Evolutionary conservation across 192 early-diverging fungal species (phyloP).

Genomic region (Dissophora ornata): DNA sequence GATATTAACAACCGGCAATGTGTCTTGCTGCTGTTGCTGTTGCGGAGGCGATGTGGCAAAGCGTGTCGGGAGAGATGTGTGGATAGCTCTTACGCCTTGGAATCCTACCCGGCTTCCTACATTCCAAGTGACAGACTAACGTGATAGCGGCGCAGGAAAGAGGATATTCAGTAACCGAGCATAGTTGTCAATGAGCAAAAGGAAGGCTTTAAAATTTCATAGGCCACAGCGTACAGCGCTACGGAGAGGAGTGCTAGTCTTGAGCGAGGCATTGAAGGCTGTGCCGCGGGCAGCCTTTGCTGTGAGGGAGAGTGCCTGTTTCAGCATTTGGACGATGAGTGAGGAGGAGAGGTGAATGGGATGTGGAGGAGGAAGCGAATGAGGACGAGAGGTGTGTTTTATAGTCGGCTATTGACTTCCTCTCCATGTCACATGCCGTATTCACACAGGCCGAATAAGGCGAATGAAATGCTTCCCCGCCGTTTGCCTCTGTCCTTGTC

Average conservation of each 20-base stretch:
- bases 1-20: constrained; percentile 5
- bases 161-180: background rate
- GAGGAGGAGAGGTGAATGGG: constrained; percentile 1
- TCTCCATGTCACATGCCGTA: too few relatives aligned
- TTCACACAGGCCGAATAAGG: too few relatives aligned
- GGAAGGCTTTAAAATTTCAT: too few relatives aligned
- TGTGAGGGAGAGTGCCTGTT: constrained; percentile 15
- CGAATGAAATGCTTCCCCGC: too few relatives aligned
- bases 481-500: too few relatives aligned
- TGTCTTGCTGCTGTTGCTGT: background rate
- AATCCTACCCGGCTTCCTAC: background rate
- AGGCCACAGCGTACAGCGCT: background rate
- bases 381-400: background rate
- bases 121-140: background rate
- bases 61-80: constrained; percentile 2
- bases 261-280: background rate
- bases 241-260: background rate
- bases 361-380: background rate
- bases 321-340: constrained; percentile 12
- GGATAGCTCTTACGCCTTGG: constrained; percentile 17
- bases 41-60: background rate
- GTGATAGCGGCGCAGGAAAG: background rate
- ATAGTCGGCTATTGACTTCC: too few relatives aligned
- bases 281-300: background rate
- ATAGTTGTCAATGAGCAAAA: too few relatives aligned